A percentile compares a stretch with the other conserved stretches of the same genome.
Conservation (phyloP, 495 filamentous ascomycete genomes). For the Clohesyomyces aquaticus region DNA sequence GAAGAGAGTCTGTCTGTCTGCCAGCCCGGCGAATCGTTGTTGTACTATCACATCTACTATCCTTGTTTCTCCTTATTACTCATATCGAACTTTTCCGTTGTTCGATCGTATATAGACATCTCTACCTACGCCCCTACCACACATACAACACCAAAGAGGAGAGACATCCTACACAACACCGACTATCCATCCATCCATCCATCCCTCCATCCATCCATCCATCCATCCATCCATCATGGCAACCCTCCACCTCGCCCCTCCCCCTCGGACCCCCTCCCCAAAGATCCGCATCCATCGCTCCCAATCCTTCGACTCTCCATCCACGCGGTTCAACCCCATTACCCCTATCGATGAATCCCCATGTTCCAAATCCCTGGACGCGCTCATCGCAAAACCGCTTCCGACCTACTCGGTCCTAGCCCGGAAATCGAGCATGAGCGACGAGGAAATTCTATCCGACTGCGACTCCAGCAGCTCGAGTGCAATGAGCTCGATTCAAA, state of each 20-base stretch:
- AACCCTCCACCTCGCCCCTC: slow-evolving; percentile 1
- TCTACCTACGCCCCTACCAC: no score
- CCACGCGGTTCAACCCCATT: slow-evolving; percentile 22
- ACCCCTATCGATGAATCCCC: slow-evolving; percentile 35
- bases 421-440: slow-evolving; percentile 27
- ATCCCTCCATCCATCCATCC: background rate
- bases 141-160: no score
- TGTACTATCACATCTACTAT: background rate
- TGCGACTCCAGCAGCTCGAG: background rate
- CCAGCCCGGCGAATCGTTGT: no score
- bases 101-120: no score
- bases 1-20: no score
- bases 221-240: slow-evolving; percentile 17
- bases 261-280: slow-evolving; percentile 30
- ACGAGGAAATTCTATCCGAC: slow-evolving; percentile 19
- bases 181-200: background rate
- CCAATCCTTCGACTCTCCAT: slow-evolving; percentile 34
- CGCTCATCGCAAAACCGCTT: slow-evolving; percentile 1
- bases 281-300: slow-evolving; percentile 37
- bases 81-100: no score
- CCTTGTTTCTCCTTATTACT: background rate
- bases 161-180: no score
- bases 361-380: slow-evolving; percentile 25
- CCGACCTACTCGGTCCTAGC: slow-evolving; percentile 18
- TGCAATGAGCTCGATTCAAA: background rate